These are phyloP conservation scores for Huntiella bhutanensis DNA, from an alignment of 2,329 filamentous ascomycete genomes.

Conservation along the genomic window DNA sequence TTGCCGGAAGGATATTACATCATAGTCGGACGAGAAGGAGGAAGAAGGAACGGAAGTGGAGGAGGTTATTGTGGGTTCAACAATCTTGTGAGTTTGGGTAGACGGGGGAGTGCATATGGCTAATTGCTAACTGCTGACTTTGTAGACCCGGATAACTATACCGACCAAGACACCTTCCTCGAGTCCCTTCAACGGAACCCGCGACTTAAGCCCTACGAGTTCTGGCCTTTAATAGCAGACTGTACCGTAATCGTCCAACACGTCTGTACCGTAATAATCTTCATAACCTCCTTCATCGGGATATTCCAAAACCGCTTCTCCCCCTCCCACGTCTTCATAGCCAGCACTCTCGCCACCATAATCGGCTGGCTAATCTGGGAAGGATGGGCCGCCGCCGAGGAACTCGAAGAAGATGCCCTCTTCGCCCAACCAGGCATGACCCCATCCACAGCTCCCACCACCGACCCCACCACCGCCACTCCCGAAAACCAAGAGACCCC, in stretches of 20 bases:
- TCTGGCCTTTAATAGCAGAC: conserved; percentile 90
- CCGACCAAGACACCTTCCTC: conserved; percentile 88
- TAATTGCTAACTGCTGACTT: background rate
- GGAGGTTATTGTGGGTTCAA: conserved; percentile 95
- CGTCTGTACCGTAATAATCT: conserved; percentile 85
- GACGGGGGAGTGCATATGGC: background rate
- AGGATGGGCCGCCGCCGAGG: conserved; percentile 62
- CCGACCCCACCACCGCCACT: background rate
- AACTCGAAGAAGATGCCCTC: conserved; percentile 25
- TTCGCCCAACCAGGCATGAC: conserved; percentile 14
- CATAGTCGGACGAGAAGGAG: conserved; percentile 39
- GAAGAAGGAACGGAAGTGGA: conserved; percentile 60
- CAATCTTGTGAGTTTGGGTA: conserved; percentile 51
- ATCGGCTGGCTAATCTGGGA: conserved; percentile 86
- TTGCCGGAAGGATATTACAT: conserved; percentile 36
- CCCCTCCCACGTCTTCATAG: conserved; percentile 72
- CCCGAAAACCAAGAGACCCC: too few species aligned
- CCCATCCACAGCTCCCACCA: background rate
- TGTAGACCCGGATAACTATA: conserved; percentile 92
- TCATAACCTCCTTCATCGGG: conserved; percentile 79
- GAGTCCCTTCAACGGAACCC: conserved; percentile 92
- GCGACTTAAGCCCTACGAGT: conserved; percentile 83
- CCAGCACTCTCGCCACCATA: conserved; percentile 65
- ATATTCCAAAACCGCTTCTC: conserved; percentile 80
- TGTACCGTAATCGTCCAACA: conserved; percentile 95